Evolutionary conservation across 176 grass and related monocot species (phyloP).

Genomic region (Eragrostis nindensis): DNA sequence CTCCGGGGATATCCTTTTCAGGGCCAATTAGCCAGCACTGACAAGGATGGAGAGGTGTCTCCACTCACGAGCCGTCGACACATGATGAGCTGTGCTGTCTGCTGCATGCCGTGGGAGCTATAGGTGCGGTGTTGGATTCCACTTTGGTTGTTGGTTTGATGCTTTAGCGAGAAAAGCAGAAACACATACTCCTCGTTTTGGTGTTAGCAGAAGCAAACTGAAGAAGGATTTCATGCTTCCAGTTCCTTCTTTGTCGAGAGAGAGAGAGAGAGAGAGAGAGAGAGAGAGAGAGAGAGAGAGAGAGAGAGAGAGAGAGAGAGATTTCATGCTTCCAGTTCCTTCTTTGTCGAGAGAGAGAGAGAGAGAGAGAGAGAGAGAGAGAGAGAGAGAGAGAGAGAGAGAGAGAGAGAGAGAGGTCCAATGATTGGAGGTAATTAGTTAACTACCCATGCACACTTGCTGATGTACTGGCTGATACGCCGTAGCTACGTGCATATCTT

Average conservation of each 20-base stretch:
- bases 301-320: too few relatives aligned
- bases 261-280: too few relatives aligned
- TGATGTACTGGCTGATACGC: constrained; percentile 24
- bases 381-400: too few relatives aligned
- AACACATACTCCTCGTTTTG: background rate
- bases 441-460: background rate
- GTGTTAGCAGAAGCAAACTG: too few relatives aligned
- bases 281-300: too few relatives aligned
- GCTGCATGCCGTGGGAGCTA: background rate
- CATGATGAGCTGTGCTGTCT: background rate
- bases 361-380: too few relatives aligned
- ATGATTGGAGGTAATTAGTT: constrained; percentile 9
- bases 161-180: constrained; percentile 26
- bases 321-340: too few relatives aligned
- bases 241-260: background rate
- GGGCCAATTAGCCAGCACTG: constrained; percentile 5
- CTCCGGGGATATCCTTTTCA: constrained; percentile 12
- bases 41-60: constrained; percentile 12
- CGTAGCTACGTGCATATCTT: background rate
- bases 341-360: too few relatives aligned
- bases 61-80: constrained; percentile 20
- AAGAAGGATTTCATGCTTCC: background rate
- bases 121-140: constrained; percentile 45
- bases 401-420: too few relatives aligned
- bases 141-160: constrained; percentile 32